Percentiles rank a stretch among this genome's conserved stretches.
phyloP scores from a whole-genome alignment of 768 basidiomycete species.

The Psilocybe sp. region DNA sequence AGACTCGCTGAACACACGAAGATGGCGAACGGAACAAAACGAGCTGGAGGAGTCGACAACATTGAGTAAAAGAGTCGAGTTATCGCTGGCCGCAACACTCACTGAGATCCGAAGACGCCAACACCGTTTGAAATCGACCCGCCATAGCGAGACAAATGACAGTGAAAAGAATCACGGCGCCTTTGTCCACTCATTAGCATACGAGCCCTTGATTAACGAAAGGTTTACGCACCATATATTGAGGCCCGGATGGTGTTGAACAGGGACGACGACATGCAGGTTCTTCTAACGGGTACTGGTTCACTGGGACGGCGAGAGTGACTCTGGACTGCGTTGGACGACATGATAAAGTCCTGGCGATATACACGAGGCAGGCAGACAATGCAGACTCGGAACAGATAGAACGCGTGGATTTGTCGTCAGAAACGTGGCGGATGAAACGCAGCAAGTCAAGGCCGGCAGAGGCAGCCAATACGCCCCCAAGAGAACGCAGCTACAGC shows the following conservation, averaged over 20 bases:
- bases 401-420: conserved; percentile 12
- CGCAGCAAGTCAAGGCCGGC: conserved; percentile 7
- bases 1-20: conserved; percentile 75
- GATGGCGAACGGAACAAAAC: conserved; percentile 83
- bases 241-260: conserved; percentile 69
- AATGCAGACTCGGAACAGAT: conserved; percentile 9
- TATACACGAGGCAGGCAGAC: conserved; percentile 45
- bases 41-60: conserved; percentile 45
- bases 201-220: conserved; percentile 1
- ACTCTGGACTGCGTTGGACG: conserved; percentile 24
- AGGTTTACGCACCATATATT: conserved; percentile 56
- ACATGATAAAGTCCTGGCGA: conserved; percentile 44
- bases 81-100: conserved; percentile 22
- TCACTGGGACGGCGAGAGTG: conserved; percentile 23
- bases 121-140: conserved; percentile 68
- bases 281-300: conserved; percentile 25
- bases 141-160: conserved; percentile 79
- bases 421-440: background rate
- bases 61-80: background rate
- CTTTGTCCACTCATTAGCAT: conserved; percentile 30
- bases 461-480: conserved; percentile 15
- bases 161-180: conserved; percentile 68
- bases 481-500: conserved; percentile 19
- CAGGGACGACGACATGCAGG: conserved; percentile 53
- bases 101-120: conserved; percentile 82